Evolutionary conservation across 1,284 basidiomycete genomes (phyloP).

Genomic region (Volvariella surrecta): DNA sequence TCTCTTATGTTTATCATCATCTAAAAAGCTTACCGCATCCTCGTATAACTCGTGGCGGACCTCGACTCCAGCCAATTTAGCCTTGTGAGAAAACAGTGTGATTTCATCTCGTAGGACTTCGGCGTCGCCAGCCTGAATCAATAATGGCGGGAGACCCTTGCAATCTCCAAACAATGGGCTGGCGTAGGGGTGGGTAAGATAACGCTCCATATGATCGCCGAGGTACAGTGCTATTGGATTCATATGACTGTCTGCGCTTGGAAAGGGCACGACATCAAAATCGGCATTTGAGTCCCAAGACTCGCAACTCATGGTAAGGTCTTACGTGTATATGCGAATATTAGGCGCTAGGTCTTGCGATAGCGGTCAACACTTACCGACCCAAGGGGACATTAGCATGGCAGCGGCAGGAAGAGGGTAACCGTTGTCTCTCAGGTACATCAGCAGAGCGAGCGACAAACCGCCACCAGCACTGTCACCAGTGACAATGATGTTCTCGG

Average conservation of each 20-base stretch:
- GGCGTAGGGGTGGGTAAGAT: conserved; percentile 93
- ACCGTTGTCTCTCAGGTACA: conserved; percentile 86
- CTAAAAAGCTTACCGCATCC: conserved; percentile 65
- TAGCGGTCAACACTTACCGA: conserved; percentile 49
- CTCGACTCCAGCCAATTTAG: conserved; percentile 78
- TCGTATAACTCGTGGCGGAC: conserved; percentile 92
- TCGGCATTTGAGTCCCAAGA: conserved; percentile 93
- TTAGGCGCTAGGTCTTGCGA: no score
- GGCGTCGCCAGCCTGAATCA: conserved; percentile 91
- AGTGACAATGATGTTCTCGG: conserved; percentile 82
- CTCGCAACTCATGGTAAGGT: conserved; percentile 93
- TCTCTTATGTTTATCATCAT: conserved; percentile 1
- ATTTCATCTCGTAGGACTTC: conserved; percentile 93
- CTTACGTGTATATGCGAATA: conserved; percentile 27
- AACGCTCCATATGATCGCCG: conserved; percentile 77
- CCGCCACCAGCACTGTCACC: conserved; percentile 96
- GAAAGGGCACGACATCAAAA: conserved; percentile 74
- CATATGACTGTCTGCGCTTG: conserved; percentile 75
- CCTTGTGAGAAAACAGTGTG: conserved; percentile 91
- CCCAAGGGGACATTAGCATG: conserved; percentile 91
- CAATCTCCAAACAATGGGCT: conserved; percentile 95
- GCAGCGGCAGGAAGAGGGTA: conserved; percentile 78
- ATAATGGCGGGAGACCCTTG: conserved; percentile 78
- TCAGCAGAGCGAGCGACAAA: conserved; percentile 75
- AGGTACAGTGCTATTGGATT: conserved; percentile 93